Evolutionary conservation across 2,329 filamentous ascomycete genomes (phyloP), one percentile per base, ranked within the genome.

Genomic region (Neofusicoccum laricinum): DNA sequence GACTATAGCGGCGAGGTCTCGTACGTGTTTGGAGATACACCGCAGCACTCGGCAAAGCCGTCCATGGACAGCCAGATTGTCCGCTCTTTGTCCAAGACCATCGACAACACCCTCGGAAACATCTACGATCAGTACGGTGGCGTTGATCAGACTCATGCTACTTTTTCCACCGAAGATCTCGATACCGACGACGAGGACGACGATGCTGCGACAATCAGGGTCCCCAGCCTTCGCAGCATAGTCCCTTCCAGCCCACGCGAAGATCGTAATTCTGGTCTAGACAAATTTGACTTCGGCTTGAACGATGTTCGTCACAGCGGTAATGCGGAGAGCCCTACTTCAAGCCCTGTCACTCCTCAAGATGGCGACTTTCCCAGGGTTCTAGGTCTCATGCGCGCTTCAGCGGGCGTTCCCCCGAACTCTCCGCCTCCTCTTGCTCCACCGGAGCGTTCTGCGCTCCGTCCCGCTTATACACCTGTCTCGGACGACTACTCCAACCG

Each of bases 271-370:
- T 63, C 71, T 40, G 67, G 68, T 4, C 19, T 72, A 2, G 68
- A 64, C 34, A 69, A 73, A 30, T 72, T 75, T 40, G 67, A 75
- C 12, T 75, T 75, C 50, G 68, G 40, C 4, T 48, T 72, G 2
- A 15, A 63, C 12, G 12, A 41, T 14, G 45, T 66, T 6, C 45
- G 41, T 8, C 46, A 36, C n/a, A 46, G 59, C n/a, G 61, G 50
- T 7, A 61, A 58, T 50, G 36, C 40, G 2, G 32, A 59, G 21
- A 59, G 55, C 30, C 55, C 55, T 21, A 41, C 55, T 4, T 45
- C 41, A 4, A 46, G 57, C 14, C 34, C 64, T 30, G 21, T 21
- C 5, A 30, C 59, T 30, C 49, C 41, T 7, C 41, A 63, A 40
- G 25, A 41, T 30, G 62, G 61, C 17, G 66, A 65, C 19, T 64